Conservation (phyloP, 495 filamentous ascomycete species). For the Rostrohypoxylon terebratum region DNA sequence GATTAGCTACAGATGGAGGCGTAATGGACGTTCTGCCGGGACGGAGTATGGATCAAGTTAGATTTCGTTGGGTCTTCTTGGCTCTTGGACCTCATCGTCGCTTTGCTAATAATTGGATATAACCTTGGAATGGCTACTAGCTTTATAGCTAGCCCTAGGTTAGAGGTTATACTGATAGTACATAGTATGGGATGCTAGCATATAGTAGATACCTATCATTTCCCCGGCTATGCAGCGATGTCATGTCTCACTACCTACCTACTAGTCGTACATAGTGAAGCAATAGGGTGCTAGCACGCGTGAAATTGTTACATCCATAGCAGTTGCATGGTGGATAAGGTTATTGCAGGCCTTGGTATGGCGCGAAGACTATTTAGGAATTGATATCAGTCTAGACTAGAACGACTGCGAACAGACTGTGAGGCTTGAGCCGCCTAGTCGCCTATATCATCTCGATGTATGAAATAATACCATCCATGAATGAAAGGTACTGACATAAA, state of each 20-base stretch:
- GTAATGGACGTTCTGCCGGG: constrained; percentile 17
- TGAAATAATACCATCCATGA: neutral
- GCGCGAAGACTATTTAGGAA: constrained; percentile 18
- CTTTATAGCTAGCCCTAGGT: too few relatives aligned
- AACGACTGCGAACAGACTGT: neutral
- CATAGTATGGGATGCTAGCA: neutral
- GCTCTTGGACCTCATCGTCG: constrained; percentile 21
- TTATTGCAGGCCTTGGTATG: constrained; percentile 35
- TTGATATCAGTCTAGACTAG: constrained; percentile 11
- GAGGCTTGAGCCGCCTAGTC: constrained; percentile 11
- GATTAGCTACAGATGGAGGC: constrained; percentile 28
- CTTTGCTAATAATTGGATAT: neutral
- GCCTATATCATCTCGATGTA: neutral
- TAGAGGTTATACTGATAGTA: too few relatives aligned
- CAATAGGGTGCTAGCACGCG: constrained; percentile 31
- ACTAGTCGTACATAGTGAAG: too few relatives aligned
- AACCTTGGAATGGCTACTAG: neutral
- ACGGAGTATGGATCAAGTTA: constrained; percentile 4
- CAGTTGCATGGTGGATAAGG: constrained; percentile 25
- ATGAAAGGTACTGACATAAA: neutral
- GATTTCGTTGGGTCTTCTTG: constrained; percentile 32
- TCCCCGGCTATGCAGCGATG: constrained; percentile 24
- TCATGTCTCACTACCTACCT: constrained; percentile 17
- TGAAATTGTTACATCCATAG: constrained; percentile 23
- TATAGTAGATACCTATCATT: neutral